Base-by-base conservation (phyloP, 2,329 filamentous ascomycete genomes). In the Didymella keratinophila region DNA sequence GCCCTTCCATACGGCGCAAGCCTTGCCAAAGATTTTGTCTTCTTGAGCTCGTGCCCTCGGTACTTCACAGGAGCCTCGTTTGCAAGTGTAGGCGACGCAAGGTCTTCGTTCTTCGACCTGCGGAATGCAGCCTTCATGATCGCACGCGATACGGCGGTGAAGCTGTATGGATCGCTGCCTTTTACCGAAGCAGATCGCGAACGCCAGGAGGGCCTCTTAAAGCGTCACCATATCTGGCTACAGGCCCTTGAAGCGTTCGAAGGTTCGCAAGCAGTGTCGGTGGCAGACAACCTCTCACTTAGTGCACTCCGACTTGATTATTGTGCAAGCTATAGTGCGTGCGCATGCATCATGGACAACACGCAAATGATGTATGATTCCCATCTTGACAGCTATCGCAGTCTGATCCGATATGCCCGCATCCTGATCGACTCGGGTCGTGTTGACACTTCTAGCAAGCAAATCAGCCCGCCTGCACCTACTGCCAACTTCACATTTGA, bases 251-350 rank as follows among this genome's bases (percentile, higher is more conserved):
- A 20, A 23, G 39, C 14, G 4, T 48, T 61, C 2, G 59, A 61
- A 30, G 11, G 5, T 8, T 49, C n/a, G 14, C 23, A 34, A 43
- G n/a, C 21, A 21, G 28, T 61, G 2, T 60, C 62, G 0, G 28
- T 18, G 16, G 53, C 55, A 44, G 56, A 65, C 7, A 47, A 3
- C 2, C 28, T 61, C 5, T 44, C 51, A n/a, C 47, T 62, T 20
- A 66, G 63, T 44, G 50, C 58, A 6, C 58, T 68, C 10, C 67
- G 64, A 37, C 34, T 64, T 5, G 61, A 42, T 21, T 62, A 66
- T 34, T 61, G 62, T 20, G 43, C 51, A 2, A 61, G 54, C 21
- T 63, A 47, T 36, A 56, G 60, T 18, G 45, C 56, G 14, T 49
- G 56, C 28, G 34, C 54, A 25, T 58, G 58, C 44, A 52, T 57